phyloP scores from a whole-genome alignment of 129 eudicot genomes.

The Centrapalus pauciflorus region DNA sequence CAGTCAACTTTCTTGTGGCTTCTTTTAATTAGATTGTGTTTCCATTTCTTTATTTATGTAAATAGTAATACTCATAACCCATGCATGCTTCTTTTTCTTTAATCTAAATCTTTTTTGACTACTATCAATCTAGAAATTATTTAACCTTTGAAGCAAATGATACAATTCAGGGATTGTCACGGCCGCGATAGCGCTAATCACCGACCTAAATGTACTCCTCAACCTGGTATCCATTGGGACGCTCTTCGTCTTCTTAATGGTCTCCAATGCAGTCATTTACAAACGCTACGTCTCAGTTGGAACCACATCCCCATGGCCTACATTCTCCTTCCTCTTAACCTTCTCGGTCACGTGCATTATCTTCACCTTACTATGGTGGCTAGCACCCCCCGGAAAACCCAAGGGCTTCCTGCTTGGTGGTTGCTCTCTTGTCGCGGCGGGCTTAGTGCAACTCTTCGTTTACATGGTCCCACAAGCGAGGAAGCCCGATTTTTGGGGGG shows the following conservation, averaged over 20 bases:
- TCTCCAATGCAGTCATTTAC: slow-evolving; percentile 89
- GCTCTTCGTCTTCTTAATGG: slow-evolving; percentile 89
- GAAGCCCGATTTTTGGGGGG: slow-evolving; percentile 93
- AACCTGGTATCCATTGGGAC: slow-evolving; percentile 89
- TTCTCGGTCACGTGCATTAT: slow-evolving; percentile 58
- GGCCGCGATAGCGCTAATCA: slow-evolving; percentile 77
- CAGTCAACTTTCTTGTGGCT: slow-evolving; percentile 16
- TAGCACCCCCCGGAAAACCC: slow-evolving; percentile 70
- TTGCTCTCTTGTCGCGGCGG: slow-evolving; percentile 44
- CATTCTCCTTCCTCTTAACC: slow-evolving; percentile 62
- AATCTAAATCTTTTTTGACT: background rate
- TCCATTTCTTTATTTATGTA: background rate
- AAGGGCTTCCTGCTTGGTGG: slow-evolving; percentile 68
- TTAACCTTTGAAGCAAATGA: no score
- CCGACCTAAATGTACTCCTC: slow-evolving; percentile 73
- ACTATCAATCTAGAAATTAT: no score
- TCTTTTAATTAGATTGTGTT: slow-evolving; percentile 10
- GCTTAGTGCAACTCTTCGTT: slow-evolving; percentile 49
- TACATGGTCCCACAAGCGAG: slow-evolving; percentile 80
- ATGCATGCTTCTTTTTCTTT: background rate
- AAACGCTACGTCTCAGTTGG: slow-evolving; percentile 66
- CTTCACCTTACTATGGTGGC: slow-evolving; percentile 76
- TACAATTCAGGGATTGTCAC: slow-evolving; percentile 62
- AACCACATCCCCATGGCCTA: slow-evolving; percentile 81
- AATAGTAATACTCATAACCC: background rate